Percentiles rank a stretch among this genome's conserved stretches.
Conservation (phyloP, 768 basidiomycete species). For the Termitomyces sp. region DNA sequence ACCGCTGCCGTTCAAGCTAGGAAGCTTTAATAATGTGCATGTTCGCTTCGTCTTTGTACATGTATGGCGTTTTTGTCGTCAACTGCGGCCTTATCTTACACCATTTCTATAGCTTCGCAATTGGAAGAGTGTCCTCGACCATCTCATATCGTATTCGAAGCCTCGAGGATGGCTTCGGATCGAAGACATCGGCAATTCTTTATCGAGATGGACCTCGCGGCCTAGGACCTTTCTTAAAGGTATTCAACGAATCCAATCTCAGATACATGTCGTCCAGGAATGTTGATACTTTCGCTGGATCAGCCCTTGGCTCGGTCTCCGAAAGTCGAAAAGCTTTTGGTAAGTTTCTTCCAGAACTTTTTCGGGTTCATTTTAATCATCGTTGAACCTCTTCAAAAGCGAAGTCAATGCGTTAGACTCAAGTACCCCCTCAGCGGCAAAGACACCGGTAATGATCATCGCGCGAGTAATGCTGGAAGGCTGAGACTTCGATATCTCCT, state of each 20-base stretch:
- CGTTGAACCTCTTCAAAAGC: background rate
- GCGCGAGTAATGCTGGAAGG: background rate
- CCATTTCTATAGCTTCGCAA: background rate
- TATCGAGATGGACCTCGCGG: background rate
- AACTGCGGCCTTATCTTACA: background rate
- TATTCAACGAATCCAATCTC: slow-evolving; percentile 1
- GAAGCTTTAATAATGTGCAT: background rate
- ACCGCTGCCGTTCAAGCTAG: background rate
- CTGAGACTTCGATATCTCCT: background rate
- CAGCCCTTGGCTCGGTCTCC: background rate
- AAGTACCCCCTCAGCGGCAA: slow-evolving; percentile 3
- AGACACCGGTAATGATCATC: background rate
- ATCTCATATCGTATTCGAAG: background rate
- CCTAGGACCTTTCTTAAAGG: background rate
- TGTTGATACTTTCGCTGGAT: slow-evolving; percentile 3
- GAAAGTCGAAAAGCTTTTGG: background rate
- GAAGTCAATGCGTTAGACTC: background rate
- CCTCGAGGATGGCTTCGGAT: slow-evolving; percentile 9
- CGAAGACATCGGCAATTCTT: background rate
- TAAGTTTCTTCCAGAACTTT: background rate
- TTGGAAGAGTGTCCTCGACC: background rate
- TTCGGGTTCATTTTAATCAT: background rate
- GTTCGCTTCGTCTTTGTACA: background rate
- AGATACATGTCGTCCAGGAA: background rate
- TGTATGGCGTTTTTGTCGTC: background rate